Percentiles rank a stretch among this genome's conserved stretches.
Conservation (phyloP, 495 filamentous ascomycete genomes). For the Podospora sp. region DNA sequence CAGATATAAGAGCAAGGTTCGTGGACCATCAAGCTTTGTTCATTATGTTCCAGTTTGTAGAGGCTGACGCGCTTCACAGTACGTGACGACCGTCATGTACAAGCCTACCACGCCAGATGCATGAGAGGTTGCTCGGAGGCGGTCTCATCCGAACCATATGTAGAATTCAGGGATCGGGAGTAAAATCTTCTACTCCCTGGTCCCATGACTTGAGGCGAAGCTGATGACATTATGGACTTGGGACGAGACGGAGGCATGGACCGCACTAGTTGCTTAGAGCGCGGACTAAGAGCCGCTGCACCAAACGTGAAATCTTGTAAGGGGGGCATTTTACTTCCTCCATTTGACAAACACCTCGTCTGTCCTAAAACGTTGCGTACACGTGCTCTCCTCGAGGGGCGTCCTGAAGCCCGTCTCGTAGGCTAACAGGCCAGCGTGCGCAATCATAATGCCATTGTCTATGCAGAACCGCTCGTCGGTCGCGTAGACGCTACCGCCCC, state of each 20-base stretch:
- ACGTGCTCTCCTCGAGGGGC: constrained; percentile 76
- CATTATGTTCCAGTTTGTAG: no score
- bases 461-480: constrained; percentile 98
- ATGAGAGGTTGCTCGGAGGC: not conserved
- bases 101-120: constrained; percentile 67
- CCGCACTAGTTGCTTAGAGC: not conserved
- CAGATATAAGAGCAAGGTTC: constrained; percentile 91
- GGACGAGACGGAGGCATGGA: not conserved
- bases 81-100: constrained; percentile 96
- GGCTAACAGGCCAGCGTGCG: constrained; percentile 88
- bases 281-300: constrained; percentile 2
- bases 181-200: not conserved
- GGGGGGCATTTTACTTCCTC: constrained; percentile 64
- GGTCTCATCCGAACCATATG: not conserved
- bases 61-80: constrained; percentile 56
- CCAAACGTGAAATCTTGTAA: not conserved
- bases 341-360: constrained; percentile 93
- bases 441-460: constrained; percentile 99
- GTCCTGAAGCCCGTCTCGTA: constrained; percentile 78
- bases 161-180: constrained; percentile 15
- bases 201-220: constrained; percentile 2
- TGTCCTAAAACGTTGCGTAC: constrained; percentile 92
- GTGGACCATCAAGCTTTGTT: constrained; percentile 5
- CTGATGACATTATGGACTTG: not conserved
- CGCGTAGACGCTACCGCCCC: constrained; percentile 87